phyloP scores from a whole-genome alignment of 2,329 filamentous ascomycete species.

The Fusarium lyarnte region DNA sequence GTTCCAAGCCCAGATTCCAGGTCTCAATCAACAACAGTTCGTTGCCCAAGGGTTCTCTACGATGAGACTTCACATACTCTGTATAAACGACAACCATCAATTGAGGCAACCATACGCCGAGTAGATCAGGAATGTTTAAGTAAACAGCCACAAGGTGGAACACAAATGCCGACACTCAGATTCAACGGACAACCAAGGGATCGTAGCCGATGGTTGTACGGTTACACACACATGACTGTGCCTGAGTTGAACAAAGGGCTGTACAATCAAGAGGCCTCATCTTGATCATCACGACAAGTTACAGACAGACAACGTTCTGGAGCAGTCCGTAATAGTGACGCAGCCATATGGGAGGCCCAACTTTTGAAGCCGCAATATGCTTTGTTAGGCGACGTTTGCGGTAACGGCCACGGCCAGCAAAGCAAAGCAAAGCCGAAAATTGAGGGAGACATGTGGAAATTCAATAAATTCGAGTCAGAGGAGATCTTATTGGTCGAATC shows the following conservation, averaged over 20 bases:
- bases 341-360: neutral
- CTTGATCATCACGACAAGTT: neutral
- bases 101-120: neutral
- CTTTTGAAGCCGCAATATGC: conserved; percentile 8
- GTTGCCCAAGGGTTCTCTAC: neutral
- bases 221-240: neutral
- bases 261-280: neutral
- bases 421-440: neutral
- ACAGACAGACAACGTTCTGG: neutral
- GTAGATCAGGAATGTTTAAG: conserved; percentile 11
- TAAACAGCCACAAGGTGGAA: conserved; percentile 2
- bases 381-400: conserved; percentile 25
- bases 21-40: neutral
- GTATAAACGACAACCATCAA: neutral
- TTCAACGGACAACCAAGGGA: neutral
- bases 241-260: neutral
- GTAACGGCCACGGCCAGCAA: conserved; percentile 1
- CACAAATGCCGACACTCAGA: neutral
- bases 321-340: conserved; percentile 5
- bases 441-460: conserved; percentile 19
- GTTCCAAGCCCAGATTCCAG: neutral
- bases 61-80: neutral
- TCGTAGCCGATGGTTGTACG: neutral
- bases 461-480: conserved; percentile 25
- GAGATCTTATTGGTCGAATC: conserved; percentile 25